Base-by-base conservation (phyloP, 73 alveolate species). In the Paramecium caudatum region DNA sequence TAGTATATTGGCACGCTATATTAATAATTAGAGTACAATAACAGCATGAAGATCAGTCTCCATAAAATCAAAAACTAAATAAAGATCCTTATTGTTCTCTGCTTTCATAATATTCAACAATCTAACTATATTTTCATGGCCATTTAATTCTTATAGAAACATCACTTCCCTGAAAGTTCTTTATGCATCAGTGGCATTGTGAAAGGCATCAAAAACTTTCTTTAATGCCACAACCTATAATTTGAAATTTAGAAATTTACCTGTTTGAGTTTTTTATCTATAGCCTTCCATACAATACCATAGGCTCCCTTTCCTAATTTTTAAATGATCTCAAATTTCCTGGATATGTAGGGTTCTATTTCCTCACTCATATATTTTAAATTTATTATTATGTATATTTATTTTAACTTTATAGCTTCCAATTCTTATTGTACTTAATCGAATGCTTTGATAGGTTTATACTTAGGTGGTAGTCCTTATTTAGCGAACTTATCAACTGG, bases 151-250 rank as follows among this genome's bases (percentile, higher is more conserved):
- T 91, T 96, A 93, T 25, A 95, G 94, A 62, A 95, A 92, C 94
- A 90, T 93, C 17, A 96, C 97, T 91, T 97, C 99, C 47, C 99
- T 80, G 69, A 96, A 97, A 3, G 99, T 97, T 48, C 99, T 90
- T 82, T 98, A 96, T 4, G 99, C 99, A 94, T 98, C 99, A 10
- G 99, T 98, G 49, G 99, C 99, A 84, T 98, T 98, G 84, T 97
- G 97, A 91, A 97, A 97, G 15, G 99, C 99, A 78, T 97, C 99
- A 91, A 97, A 97, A 78, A 93, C 94, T 86, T 97, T 97, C 95
- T 97, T 97, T 61, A 97, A 82, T 12, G 99, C 99, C n/a, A 97
- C 99, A 7, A 94, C 94, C 84, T 96, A 94, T n/a, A n/a, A n/a
- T 41, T 27, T 27, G 47, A 43, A 74, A 39, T 65, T 65, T 5